Evolutionary conservation across 2,329 filamentous ascomycete genomes (phyloP).

Genomic region (Pyrenophora tritici-repentis): DNA sequence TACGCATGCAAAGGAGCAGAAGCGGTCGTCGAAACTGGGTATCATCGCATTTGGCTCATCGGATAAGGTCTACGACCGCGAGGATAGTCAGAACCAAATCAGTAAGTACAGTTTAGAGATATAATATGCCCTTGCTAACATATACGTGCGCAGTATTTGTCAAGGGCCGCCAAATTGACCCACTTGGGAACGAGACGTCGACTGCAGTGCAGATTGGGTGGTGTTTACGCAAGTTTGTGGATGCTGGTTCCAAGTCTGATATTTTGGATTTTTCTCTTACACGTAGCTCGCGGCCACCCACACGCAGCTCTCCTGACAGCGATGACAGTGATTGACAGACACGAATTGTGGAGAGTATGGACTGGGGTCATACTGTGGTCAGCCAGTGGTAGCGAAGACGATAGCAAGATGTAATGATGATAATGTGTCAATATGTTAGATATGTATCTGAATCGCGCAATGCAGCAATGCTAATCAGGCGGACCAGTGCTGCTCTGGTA

Average conservation of each 20-base stretch:
- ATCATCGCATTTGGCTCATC: slow-evolving; percentile 54
- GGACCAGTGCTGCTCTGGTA: neutral
- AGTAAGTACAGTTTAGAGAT: slow-evolving; percentile 15
- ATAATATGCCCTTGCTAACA: neutral
- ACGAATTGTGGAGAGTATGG: neutral
- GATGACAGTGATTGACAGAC: slow-evolving; percentile 41
- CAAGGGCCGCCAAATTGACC: slow-evolving; percentile 50
- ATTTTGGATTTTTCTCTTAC: slow-evolving; percentile 53
- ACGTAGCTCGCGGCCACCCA: slow-evolving; percentile 44
- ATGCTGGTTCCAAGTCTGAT: slow-evolving; percentile 50
- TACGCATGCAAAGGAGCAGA: slow-evolving; percentile 32
- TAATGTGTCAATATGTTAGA: no score
- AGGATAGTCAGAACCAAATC: slow-evolving; percentile 54
- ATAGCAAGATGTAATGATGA: neutral
- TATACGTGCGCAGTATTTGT: slow-evolving; percentile 43
- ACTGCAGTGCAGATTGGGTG: slow-evolving; percentile 53
- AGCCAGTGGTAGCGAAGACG: neutral
- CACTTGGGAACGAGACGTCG: slow-evolving; percentile 48
- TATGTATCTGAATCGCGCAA: no score
- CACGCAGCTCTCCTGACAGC: slow-evolving; percentile 37
- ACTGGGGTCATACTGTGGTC: slow-evolving; percentile 1
- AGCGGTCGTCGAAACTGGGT: slow-evolving; percentile 46
- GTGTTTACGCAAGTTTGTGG: slow-evolving; percentile 53
- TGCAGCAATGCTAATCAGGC: no score
- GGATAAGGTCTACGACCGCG: slow-evolving; percentile 54